Evolutionary conservation across 2,329 filamentous ascomycete species (phyloP).

Genomic region (Alternaria gaisen): DNA sequence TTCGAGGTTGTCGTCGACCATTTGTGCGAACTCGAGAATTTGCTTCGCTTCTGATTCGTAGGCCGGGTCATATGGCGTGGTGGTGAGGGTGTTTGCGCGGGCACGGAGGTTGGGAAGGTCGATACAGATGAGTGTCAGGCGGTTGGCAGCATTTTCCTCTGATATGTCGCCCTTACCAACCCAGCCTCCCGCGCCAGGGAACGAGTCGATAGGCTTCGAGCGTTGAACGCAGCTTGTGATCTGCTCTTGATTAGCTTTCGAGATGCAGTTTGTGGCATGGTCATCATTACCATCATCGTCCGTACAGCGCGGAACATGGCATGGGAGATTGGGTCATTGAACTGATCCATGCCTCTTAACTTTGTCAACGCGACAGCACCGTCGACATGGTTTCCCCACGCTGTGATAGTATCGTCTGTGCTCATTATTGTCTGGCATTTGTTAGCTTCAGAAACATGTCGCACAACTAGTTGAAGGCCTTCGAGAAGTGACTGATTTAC

Average conservation of each 20-base stretch:
- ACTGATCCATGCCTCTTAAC: conserved; percentile 50
- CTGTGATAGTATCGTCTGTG: conserved; percentile 48
- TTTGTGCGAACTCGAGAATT: conserved; percentile 47
- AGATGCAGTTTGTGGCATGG: too few relatives aligned
- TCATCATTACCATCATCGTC: conserved; percentile 50
- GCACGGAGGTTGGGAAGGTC: conserved; percentile 50
- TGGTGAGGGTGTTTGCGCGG: conserved; percentile 44
- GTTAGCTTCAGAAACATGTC: conserved; percentile 23
- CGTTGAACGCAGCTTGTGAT: conserved; percentile 53
- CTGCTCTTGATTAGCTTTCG: conserved; percentile 25
- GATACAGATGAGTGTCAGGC: conserved; percentile 52
- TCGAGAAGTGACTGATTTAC: conserved; percentile 30
- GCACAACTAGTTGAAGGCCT: conserved; percentile 20
- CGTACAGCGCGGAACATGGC: conserved; percentile 53
- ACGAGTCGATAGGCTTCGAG: conserved; percentile 50
- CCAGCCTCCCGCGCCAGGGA: conserved; percentile 50
- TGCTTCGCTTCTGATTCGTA: conserved; percentile 41
- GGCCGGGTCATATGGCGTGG: conserved; percentile 26
- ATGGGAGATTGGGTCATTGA: conserved; percentile 49
- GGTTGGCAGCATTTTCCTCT: conserved; percentile 52
- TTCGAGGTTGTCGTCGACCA: conserved; percentile 49
- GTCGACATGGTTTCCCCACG: conserved; percentile 53
- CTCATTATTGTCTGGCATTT: conserved; percentile 48
- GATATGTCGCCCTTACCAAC: conserved; percentile 39
- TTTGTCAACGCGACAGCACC: conserved; percentile 53